Base-by-base conservation (phyloP, 345 rosid species). In the Salix udensis region DNA sequence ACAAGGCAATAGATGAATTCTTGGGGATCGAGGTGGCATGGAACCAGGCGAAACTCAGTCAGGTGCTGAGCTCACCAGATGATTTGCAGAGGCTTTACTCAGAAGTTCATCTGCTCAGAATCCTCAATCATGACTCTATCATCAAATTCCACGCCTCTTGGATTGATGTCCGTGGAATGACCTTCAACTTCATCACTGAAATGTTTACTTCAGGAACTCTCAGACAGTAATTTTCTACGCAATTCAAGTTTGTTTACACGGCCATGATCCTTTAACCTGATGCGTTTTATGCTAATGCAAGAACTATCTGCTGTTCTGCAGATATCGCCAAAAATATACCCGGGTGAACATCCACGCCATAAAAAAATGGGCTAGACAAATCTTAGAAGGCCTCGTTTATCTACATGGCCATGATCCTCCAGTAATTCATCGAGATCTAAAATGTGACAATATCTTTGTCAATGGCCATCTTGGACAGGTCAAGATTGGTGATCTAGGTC, bases 161-260 rank as follows among this genome's bases (percentile, higher is more conserved):
- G 97, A 88, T 92, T 42, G 90, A 90, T 80, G 77, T 86, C 72
- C 75, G 81, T 46, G 65, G 28, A 48, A 90, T 84, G 76, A 86
- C 88, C 77, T 91, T 92, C 86, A 92, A 92, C 83, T 90, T 92
- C 88, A 92, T 92, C 84, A 92, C 97, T 46, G 97, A 92, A 84
- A 79, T 92, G 92, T 92, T 92, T 77, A 89, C 94, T 75, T 92
- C 97, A 46, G 97, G 97, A 76, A 88, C 89, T 74, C 92, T 92
- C 67, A 80, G 97, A 81, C 88, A 86, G 97, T 92, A 85, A 77
- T 55, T 72, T 23, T 14, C 37, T 70, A 67, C 48, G 30, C 60
- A 21, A 61, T 61, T 65, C 31, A 62, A 30, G 13, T 4, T 6
- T 36, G 36, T 21, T 61, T 23, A n/a, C 65, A 6, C 23, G 65